Base-by-base conservation (phyloP, 2,329 filamentous ascomycete genomes). In the Cryphonectria carpinicola region DNA sequence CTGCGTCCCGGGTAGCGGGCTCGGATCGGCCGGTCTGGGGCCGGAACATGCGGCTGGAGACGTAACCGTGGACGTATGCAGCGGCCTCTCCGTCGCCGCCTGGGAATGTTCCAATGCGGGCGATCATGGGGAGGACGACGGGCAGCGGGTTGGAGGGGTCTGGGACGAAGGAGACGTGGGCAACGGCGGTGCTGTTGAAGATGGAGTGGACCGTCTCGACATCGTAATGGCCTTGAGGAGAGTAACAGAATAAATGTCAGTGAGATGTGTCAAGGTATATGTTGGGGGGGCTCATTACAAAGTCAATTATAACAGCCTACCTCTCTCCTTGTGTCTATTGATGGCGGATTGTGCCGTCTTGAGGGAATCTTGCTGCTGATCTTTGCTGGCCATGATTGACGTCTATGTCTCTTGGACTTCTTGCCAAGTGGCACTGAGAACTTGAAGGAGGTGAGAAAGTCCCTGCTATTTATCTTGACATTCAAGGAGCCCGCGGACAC, bases 51-150 rank as follows among this genome's bases (percentile, higher is more conserved):
- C 94, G 91, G 0, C 90, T 90, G 71, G 90, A 93, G 75, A 95
- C 90, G 80, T 95, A 97, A 77, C 93, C 93, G 80, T 97, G 94
- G 10, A 97, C 86, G 79, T 97, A 97, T 6, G 94, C 84, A 0
- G 90, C 89, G 74, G 94, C 90, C 66, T 87, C 84, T 25, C 87
- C 79, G 67, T 85, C 84, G 22, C 88, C 85, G 17, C 88, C 85
- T 6, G 90, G 90, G 78, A 91, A 96, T 35, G 90, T 92, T 17
- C 89, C 92, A 86, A 96, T 92, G 76, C 93, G 90, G 66, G 93
- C 93, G 76, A 97, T 93, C 93, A 97, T 95, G 72, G 94, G 94
- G 1, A 97, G 85, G 68, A 91, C 90, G 66, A 89, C 88, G 4
- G 93, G 93, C 77, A 95, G 96, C 0, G 92, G 90, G 67, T 89